phyloP scores from a whole-genome alignment of 371 early-diverging fungal species.

The Mucor circinelloides region DNA sequence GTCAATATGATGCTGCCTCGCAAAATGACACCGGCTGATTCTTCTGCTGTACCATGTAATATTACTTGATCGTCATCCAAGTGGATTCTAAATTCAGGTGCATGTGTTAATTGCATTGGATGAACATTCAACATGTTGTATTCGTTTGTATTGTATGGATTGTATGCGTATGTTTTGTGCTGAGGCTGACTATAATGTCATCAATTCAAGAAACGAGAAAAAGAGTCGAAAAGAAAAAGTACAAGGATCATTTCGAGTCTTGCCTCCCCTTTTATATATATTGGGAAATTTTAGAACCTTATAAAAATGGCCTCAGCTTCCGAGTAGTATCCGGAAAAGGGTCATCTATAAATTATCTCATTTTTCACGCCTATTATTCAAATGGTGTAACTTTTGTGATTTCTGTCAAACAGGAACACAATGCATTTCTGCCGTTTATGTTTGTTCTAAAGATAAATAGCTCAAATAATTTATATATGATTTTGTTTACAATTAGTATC shows the following conservation, averaged over 20 bases:
- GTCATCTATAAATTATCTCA: not conserved
- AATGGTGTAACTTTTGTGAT: not conserved
- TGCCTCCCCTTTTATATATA: not conserved
- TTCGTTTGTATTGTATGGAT: not conserved
- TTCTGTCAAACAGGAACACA: slow-evolving; percentile 4
- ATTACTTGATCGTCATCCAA: slow-evolving; percentile 32
- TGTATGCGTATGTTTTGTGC: not conserved
- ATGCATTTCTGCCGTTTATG: not conserved
- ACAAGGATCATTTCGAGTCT: not conserved
- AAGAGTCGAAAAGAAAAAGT: not conserved
- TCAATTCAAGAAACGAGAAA: not conserved
- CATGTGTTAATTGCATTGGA: slow-evolving; percentile 8
- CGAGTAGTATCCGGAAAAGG: not conserved
- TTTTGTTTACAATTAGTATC: too few relatives aligned
- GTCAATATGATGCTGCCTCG: slow-evolving; percentile 29
- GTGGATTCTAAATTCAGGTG: slow-evolving; percentile 30
- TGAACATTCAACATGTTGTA: slow-evolving; percentile 16
- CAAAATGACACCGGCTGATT: slow-evolving; percentile 35
- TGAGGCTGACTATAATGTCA: too few relatives aligned
- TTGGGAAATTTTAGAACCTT: not conserved
- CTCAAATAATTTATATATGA: not conserved
- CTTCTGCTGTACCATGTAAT: slow-evolving; percentile 28
- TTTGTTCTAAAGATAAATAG: not conserved
- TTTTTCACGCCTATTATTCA: not conserved
- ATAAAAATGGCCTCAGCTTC: not conserved